A percentile compares a stretch with the other conserved stretches of the same genome.
These are phyloP conservation scores for Thielaviopsis punctulata DNA, from an alignment of 2,329 filamentous ascomycete species.

Conservation along the genomic window DNA sequence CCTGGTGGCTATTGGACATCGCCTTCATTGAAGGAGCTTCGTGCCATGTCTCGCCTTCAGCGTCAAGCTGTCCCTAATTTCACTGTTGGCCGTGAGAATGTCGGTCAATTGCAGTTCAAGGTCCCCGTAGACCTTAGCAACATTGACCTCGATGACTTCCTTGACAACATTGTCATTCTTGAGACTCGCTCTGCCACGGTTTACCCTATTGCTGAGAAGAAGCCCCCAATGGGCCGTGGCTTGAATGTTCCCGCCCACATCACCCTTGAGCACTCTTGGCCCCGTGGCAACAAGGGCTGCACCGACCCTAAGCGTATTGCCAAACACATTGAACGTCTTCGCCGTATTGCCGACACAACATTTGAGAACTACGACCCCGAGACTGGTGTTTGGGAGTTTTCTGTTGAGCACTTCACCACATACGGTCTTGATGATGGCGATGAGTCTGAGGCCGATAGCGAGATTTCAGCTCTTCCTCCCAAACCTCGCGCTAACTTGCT, in stretches of 20 bases:
- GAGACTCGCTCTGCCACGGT: slow-evolving; percentile 70
- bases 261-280: slow-evolving; percentile 84
- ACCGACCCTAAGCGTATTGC: slow-evolving; percentile 46
- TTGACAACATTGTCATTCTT: slow-evolving; percentile 58
- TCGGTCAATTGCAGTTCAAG: slow-evolving; percentile 70
- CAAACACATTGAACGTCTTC: slow-evolving; percentile 71
- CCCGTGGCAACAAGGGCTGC: slow-evolving; percentile 44
- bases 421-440: slow-evolving; percentile 79
- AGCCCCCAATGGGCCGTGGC: slow-evolving; percentile 71
- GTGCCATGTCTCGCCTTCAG: slow-evolving; percentile 63
- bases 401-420: slow-evolving; percentile 90
- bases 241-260: slow-evolving; percentile 84
- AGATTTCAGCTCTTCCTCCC: background rate
- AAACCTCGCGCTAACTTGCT: slow-evolving; percentile 17
- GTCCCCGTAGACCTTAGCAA: slow-evolving; percentile 65
- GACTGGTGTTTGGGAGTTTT: slow-evolving; percentile 79
- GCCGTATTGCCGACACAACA: slow-evolving; percentile 59
- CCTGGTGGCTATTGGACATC: slow-evolving; percentile 77
- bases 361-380: slow-evolving; percentile 67
- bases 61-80: slow-evolving; percentile 59
- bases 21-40: slow-evolving; percentile 57
- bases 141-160: slow-evolving; percentile 66
- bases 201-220: slow-evolving; percentile 59
- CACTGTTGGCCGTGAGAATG: slow-evolving; percentile 63
- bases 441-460: slow-evolving; percentile 35